These are phyloP conservation scores for Phytophthora vignae DNA, from an alignment of 352 stramenopile species.

Conservation along the genomic window DNA sequence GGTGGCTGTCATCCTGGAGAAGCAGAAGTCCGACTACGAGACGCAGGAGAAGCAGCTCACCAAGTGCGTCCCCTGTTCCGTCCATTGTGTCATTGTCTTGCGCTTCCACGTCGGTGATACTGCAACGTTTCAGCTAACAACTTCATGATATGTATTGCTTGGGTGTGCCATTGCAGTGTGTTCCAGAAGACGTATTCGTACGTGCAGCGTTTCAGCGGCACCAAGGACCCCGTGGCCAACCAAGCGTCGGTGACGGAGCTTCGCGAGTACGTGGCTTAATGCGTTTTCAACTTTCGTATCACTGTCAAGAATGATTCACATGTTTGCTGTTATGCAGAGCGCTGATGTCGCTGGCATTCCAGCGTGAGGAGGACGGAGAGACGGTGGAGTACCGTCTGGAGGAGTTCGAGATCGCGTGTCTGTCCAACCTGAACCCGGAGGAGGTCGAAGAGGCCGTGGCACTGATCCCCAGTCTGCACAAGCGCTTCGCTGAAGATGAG, in stretches of 20 bases:
- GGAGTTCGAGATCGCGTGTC: constrained; percentile 91
- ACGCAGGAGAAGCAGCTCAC: constrained; percentile 92
- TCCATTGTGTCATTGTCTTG: not conserved
- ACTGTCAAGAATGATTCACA: no score
- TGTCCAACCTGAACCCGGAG: constrained; percentile 92
- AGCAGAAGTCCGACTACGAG: constrained; percentile 92
- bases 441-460: constrained; percentile 90
- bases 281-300: no score
- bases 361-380: constrained; percentile 76
- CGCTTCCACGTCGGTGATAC: not conserved
- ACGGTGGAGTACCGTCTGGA: constrained; percentile 83
- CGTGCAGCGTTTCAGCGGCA: constrained; percentile 91
- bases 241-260: constrained; percentile 91
- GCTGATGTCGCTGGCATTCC: constrained; percentile 87
- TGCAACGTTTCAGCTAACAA: not conserved
- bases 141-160: not conserved
- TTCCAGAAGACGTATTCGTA: constrained; percentile 94
- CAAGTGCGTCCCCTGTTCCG: constrained; percentile 43
- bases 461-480: constrained; percentile 90
- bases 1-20: constrained; percentile 91
- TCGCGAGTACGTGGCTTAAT: constrained; percentile 67
- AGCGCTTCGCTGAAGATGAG: constrained; percentile 89
- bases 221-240: constrained; percentile 92
- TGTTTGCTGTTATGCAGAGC: constrained; percentile 46
- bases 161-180: constrained; percentile 50